A percentile compares a stretch with the other conserved stretches of the same genome.
Evolutionary conservation across 495 filamentous ascomycete genomes (phyloP).

Genomic region (Pyrenopolyporus hunteri): DNA sequence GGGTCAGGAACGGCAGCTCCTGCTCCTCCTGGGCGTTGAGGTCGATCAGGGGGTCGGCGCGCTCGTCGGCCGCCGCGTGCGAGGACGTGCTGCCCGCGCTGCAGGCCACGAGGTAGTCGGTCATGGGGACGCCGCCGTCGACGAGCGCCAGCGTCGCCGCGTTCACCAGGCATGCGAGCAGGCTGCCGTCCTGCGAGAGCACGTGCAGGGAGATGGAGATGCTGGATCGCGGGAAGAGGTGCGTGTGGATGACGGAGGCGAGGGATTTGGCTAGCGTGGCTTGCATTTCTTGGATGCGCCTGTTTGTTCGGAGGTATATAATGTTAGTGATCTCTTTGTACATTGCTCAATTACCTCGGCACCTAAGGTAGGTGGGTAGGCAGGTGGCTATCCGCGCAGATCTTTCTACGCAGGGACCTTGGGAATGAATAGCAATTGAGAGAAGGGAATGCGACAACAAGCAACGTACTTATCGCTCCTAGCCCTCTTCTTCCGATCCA

Average conservation of each 20-base stretch:
- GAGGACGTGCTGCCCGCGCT: constrained; percentile 79
- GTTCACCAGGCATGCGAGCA: constrained; percentile 89
- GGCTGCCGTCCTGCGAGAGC: constrained; percentile 86
- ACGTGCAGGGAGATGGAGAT: constrained; percentile 84
- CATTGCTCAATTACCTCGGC: too few species aligned
- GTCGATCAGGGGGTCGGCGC: constrained; percentile 87
- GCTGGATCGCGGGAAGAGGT: constrained; percentile 87
- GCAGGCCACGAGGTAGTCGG: constrained; percentile 85
- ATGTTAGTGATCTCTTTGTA: not conserved
- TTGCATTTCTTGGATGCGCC: constrained; percentile 80
- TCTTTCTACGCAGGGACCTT: too few species aligned
- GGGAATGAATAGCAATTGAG: too few species aligned
- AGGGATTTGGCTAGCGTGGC: constrained; percentile 77
- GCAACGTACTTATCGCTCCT: constrained; percentile 74
- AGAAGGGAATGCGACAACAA: constrained; percentile 4
- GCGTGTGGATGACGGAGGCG: constrained; percentile 73
- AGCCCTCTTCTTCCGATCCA: constrained; percentile 78
- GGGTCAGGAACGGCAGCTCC: constrained; percentile 86
- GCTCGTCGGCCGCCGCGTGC: constrained; percentile 66
- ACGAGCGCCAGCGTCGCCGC: constrained; percentile 90
- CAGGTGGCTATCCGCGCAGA: too few species aligned
- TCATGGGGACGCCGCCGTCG: constrained; percentile 94
- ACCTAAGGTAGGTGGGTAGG: too few species aligned
- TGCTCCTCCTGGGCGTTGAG: constrained; percentile 85
- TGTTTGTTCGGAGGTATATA: constrained; percentile 41